Evolutionary conservation across 306 rosid species (phyloP).

Genomic region (Urtica urens): DNA sequence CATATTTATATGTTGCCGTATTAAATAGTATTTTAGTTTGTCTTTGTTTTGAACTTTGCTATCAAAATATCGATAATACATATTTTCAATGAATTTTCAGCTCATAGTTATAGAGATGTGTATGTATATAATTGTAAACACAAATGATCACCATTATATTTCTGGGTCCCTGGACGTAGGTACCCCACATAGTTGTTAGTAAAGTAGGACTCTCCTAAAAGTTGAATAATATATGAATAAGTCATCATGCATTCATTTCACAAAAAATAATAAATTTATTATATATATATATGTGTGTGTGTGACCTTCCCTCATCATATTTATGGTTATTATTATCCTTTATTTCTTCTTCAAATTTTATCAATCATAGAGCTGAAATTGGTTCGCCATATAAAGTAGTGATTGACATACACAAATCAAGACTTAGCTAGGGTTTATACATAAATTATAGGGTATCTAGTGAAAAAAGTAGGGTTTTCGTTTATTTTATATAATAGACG

Average conservation of each 20-base stretch:
- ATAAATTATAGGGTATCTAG: background rate
- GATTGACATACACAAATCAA: background rate
- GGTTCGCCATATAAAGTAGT: background rate
- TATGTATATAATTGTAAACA: no score
- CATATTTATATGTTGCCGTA: background rate
- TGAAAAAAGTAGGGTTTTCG: background rate
- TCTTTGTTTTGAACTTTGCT: constrained; percentile 7
- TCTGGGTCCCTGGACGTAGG: constrained; percentile 4
- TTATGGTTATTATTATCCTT: background rate
- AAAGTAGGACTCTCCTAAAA: constrained; percentile 7
- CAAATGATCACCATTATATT: constrained; percentile 3
- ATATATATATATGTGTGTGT: background rate
- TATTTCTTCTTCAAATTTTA: background rate
- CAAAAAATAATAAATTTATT: background rate
- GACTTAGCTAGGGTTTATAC: background rate
- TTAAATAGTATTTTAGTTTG: background rate
- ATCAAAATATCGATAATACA: background rate
- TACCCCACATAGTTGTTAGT: constrained; percentile 11
- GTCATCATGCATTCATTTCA: background rate
- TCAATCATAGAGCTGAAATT: constrained; percentile 9
- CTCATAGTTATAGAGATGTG: background rate
- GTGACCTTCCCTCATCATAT: constrained; percentile 1
- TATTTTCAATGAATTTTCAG: background rate
- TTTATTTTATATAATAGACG: no score
- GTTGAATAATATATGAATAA: no score